Percentiles rank a stretch among this genome's conserved stretches.
phyloP scores from a whole-genome alignment of 805 yeast genomes.

The Metschnikowia shivogae region DNA sequence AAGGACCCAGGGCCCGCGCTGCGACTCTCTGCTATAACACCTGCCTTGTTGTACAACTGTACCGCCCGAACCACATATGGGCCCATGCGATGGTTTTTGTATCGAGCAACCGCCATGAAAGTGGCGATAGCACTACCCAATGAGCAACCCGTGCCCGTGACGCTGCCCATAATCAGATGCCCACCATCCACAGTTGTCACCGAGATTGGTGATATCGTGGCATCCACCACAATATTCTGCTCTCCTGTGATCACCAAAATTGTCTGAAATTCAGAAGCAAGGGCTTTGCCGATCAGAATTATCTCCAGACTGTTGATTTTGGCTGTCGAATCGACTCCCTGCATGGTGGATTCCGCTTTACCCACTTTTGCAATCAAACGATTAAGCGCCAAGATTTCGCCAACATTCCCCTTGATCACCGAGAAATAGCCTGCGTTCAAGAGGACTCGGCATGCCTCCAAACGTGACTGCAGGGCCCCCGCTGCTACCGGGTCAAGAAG shows the following conservation, averaged over 20 bases:
- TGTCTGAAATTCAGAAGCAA: slow-evolving; percentile 39
- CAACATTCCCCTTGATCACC: slow-evolving; percentile 80
- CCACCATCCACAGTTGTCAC: slow-evolving; percentile 49
- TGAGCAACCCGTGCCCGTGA: slow-evolving; percentile 84
- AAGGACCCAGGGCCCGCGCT: slow-evolving; percentile 55
- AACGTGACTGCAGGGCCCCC: slow-evolving; percentile 69
- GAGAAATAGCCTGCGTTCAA: slow-evolving; percentile 54
- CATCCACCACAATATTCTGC: slow-evolving; percentile 24
- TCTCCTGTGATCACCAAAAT: slow-evolving; percentile 72
- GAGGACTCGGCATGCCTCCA: slow-evolving; percentile 42
- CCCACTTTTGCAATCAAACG: slow-evolving; percentile 15
- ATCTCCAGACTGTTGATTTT: slow-evolving; percentile 21
- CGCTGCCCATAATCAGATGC: slow-evolving; percentile 53
- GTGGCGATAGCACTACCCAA: slow-evolving; percentile 70
- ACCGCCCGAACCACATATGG: slow-evolving; percentile 55
- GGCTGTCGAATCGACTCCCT: slow-evolving; percentile 61
- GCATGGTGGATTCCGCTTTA: slow-evolving; percentile 38
- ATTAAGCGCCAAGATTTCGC: slow-evolving; percentile 70
- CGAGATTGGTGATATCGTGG: neutral
- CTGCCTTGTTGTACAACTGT: slow-evolving; percentile 56
- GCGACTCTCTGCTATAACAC: slow-evolving; percentile 45
- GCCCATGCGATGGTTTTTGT: slow-evolving; percentile 25
- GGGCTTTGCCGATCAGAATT: slow-evolving; percentile 34
- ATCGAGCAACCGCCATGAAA: slow-evolving; percentile 36
- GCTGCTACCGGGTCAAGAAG: slow-evolving; percentile 92